Base-by-base conservation (phyloP, 1,139 yeast species). In the Debaryomycetaceae sp. region DNA sequence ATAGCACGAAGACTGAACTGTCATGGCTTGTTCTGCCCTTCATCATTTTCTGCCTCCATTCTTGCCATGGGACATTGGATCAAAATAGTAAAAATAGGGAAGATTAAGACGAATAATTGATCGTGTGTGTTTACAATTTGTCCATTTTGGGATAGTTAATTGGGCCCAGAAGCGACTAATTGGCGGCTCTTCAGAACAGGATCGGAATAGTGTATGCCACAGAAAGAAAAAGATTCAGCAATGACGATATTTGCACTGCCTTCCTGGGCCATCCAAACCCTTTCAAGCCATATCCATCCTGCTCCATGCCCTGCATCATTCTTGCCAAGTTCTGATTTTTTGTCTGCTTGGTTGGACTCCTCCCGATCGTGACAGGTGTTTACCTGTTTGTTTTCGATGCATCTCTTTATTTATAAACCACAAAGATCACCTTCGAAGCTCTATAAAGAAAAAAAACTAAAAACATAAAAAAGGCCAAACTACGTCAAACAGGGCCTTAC, bases 101-200 rank as follows among this genome's bases (percentile, higher is more conserved):
- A n/a, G n/a, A n/a, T n/a, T n/a, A n/a, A n/a, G n/a, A n/a, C n/a
- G n/a, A n/a, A n/a, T n/a, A n/a, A n/a, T n/a, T n/a, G n/a, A n/a
- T n/a, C n/a, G 7, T 27, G 11, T 23, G 8, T 31, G 12, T 31
- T 28, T 31, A 29, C 33, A 31, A n/a, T n/a, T 22, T 5, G 10
- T 10, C 34, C 24, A 16, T 23, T 29, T 31, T 24, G 13, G 34
- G 28, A 17, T 18, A 14, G 10, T 22, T 31, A 31, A 29, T 31
- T 27, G n/a, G n/a, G 21, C 3, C 6, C n/a, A n/a, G n/a, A n/a
- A n/a, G n/a, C n/a, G n/a, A n/a, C n/a, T n/a, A n/a, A n/a, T n/a
- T n/a, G n/a, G n/a, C n/a, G n/a, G n/a, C n/a, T n/a, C n/a, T n/a
- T n/a, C n/a, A n/a, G n/a, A n/a, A n/a, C n/a, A n/a, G n/a, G n/a